These are phyloP conservation scores for Panellus pusillus DNA, from an alignment of 768 basidiomycete species.

Conservation along the genomic window DNA sequence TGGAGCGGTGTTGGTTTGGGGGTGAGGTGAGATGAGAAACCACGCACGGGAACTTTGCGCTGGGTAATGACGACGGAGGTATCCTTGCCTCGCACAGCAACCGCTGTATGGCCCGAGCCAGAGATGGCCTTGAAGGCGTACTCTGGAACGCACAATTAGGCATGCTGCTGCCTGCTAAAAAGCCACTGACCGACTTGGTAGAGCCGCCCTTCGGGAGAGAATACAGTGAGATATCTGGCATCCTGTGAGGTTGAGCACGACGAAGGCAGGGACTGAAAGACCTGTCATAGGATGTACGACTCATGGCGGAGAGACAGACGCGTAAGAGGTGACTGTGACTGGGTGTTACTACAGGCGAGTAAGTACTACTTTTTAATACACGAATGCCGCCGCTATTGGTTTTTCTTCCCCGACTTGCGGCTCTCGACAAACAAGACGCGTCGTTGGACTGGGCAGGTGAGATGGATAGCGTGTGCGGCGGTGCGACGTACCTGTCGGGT, in stretches of 20 bases:
- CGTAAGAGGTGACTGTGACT: slow-evolving; percentile 49
- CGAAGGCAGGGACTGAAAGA: slow-evolving; percentile 25
- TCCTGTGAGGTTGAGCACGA: background rate
- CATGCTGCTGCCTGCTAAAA: slow-evolving; percentile 7
- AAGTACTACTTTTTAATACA: slow-evolving; percentile 12
- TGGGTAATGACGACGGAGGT: slow-evolving; percentile 96
- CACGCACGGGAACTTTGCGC: slow-evolving; percentile 93
- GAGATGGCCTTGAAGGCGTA: slow-evolving; percentile 99
- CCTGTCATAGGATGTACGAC: slow-evolving; percentile 94
- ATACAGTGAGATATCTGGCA: slow-evolving; percentile 88
- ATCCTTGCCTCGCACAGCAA: slow-evolving; percentile 92
- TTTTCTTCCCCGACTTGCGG: slow-evolving; percentile 65
- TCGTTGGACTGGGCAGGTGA: slow-evolving; percentile 52
- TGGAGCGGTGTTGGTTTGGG: slow-evolving; percentile 30
- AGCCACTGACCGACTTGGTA: slow-evolving; percentile 91
- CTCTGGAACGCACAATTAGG: slow-evolving; percentile 49
- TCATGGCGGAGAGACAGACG: slow-evolving; percentile 66
- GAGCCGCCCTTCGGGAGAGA: slow-evolving; percentile 94
- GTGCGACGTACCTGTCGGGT: slow-evolving; percentile 62
- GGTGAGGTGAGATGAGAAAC: background rate
- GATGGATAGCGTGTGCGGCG: slow-evolving; percentile 23
- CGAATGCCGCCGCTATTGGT: slow-evolving; percentile 5
- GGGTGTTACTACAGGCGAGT: slow-evolving; percentile 25
- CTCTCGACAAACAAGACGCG: slow-evolving; percentile 80
- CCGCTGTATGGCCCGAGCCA: slow-evolving; percentile 91